Base-by-base conservation (phyloP, 129 eudicot species). In the Smallanthus sonchifolius region DNA sequence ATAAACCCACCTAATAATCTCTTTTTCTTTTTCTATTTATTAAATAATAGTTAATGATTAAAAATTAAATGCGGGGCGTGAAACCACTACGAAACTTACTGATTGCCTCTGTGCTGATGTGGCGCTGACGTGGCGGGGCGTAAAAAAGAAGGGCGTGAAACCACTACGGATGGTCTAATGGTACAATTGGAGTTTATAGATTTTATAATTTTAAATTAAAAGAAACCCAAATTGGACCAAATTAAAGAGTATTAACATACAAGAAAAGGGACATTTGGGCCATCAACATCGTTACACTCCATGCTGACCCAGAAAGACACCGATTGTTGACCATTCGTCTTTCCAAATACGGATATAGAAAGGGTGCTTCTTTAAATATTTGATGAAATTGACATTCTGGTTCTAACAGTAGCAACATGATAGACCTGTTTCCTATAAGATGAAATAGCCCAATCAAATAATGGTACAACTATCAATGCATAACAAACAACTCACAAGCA, bases 281-380 rank as follows among this genome's bases (percentile, higher is more conserved):
- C 66, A 60, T 60, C 66, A 60, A 60, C 19, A 60, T 60, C 20
- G 42, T 60, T 60, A 32, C 66, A 60, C 42, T 42, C 16, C 42
- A 30, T 30, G 66, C 66, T 60, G 40, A 60, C 40, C 39, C 40
- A 32, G 42, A 60, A 60, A 60, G 66, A 4, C 64, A 59, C 14
- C 16, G 17, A 59, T 59, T 13, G 38, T 17, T 59, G 65, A 59
- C 65, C n/a, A 32, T 59, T 59, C 39, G 7, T 13, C 65, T 30
- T 28, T 59, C 8, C 16, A 30, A 59, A 59, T 30, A 13, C 11
- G 16, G 38, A 59, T 32, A 32, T 59, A 3, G 14, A 49, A 49
- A 49, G 56, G 56, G 20, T 49, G 8, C 51, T 2, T 17, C 51
- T 52, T 28, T 57, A 57, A 28, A 57, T 57, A 57, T 57, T 30